Base-by-base conservation (phyloP, 305 asterid species). In the Euphrasia arctica region DNA sequence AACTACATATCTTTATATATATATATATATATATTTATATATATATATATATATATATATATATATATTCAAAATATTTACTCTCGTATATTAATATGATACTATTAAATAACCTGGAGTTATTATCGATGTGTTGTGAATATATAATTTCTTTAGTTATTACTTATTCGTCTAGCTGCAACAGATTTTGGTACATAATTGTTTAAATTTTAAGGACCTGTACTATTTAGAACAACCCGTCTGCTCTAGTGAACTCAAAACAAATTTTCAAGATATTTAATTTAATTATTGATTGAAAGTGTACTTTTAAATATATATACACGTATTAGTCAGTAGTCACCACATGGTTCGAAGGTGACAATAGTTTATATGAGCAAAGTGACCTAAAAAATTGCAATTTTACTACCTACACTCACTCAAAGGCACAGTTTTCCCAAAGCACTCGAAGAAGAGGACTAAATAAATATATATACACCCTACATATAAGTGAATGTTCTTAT, bases 171-270 rank as follows among this genome's bases (percentile, higher is more conserved):
- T 41, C 43, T 47, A 7, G 31, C 11, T 4, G 28, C 14, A 5
- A 3, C 42, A 36, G 22, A 64, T 64, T 58, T 59, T 49, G n/a
- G 29, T 56, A 48, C 6, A 31, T 65, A 12, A 27, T 18, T 41
- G 7, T 9, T 3, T 5, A 7, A 58, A 36, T 9, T 58, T 32
- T 10, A 50, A 14, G 31, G 4, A 34, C 61, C 50, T 6, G 42
- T 55, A 28, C 14, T 32, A 50, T 51, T 22, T 60, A 25, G 47
- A 50, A 43, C 22, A 51, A 3, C 14, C 18, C 28, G 43, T 58
- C 45, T 54, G 15, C 14, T 55, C 43, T 39, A 27, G 42, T 51
- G 28, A 64, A 65, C 54, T 13, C 22, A 10, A 39, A 54, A 64
- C 39, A 12, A 36, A 39, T 52, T 51, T 34, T 51, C 60, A 34